phyloP scores from a whole-genome alignment of 192 early-diverging fungal species.

The Spinellus fusiger region DNA sequence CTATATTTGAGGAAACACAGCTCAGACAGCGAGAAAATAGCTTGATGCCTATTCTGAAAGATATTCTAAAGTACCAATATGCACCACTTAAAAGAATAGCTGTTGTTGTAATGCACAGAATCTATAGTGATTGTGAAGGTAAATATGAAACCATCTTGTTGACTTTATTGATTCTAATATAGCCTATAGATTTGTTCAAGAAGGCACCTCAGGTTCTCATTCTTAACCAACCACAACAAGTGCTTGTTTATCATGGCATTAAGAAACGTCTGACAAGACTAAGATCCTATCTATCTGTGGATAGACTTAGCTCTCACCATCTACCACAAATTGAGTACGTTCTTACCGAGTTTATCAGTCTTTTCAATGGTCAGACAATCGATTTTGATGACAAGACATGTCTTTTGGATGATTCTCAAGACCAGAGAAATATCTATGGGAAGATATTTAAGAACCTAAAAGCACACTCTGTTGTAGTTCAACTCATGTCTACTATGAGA shows the following conservation, averaged over 20 bases:
- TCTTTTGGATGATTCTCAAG: background rate
- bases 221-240: constrained; percentile 10
- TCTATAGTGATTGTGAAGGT: constrained; percentile 21
- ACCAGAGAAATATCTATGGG: constrained; percentile 8
- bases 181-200: constrained; percentile 9
- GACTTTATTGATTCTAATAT: background rate
- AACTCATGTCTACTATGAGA: background rate
- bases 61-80: constrained; percentile 20
- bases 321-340: background rate
- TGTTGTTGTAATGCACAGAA: constrained; percentile 20
- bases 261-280: constrained; percentile 8
- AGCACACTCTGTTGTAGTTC: constrained; percentile 5
- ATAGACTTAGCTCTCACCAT: constrained; percentile 3
- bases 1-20: constrained; percentile 7
- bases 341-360: constrained; percentile 4
- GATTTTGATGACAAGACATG: constrained; percentile 10
- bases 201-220: constrained; percentile 8
- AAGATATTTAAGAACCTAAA: constrained; percentile 13
- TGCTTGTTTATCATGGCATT: constrained; percentile 15
- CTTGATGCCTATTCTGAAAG: constrained; percentile 21
- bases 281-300: constrained; percentile 3
- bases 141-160: background rate
- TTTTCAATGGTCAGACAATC: constrained; percentile 9
- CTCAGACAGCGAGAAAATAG: constrained; percentile 13
- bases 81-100: constrained; percentile 16